phyloP scores from a whole-genome alignment of 192 early-diverging fungal species.

The Pilaira anomala region DNA sequence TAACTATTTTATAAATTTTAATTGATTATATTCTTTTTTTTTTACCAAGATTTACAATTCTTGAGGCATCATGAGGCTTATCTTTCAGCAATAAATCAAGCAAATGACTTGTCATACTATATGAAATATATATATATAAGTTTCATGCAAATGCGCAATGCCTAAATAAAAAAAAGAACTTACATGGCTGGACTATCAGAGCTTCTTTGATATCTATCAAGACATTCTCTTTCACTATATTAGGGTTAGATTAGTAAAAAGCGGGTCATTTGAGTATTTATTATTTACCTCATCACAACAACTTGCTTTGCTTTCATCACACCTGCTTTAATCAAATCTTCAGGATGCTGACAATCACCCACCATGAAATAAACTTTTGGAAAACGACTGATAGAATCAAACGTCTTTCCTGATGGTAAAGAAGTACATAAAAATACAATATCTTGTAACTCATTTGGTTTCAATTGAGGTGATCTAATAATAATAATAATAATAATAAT shows the following conservation, averaged over 20 bases:
- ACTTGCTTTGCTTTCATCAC: constrained; percentile 43
- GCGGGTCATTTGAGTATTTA: no score
- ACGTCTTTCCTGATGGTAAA: constrained; percentile 36
- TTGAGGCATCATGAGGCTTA: constrained; percentile 29
- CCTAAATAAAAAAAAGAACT: not conserved
- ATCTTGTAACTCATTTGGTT: constrained; percentile 41
- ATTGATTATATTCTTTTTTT: not conserved
- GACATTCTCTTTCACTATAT: constrained; percentile 30
- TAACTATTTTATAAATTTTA: not conserved
- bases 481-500: not conserved
- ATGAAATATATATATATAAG: not conserved
- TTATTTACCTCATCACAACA: constrained; percentile 44
- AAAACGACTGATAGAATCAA: constrained; percentile 41
- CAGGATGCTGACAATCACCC: constrained; percentile 46
- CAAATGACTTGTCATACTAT: constrained; percentile 63
- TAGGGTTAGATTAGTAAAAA: not conserved
- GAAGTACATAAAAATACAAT: constrained; percentile 43
- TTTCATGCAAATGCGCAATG: not conserved
- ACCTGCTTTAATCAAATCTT: constrained; percentile 47
- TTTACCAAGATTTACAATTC: constrained; percentile 45
- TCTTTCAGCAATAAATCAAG: constrained; percentile 49
- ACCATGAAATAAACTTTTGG: constrained; percentile 45
- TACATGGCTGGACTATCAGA: constrained; percentile 46
- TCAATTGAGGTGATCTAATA: constrained; percentile 38
- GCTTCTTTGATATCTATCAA: constrained; percentile 38